Evolutionary conservation across 257 asterid genomes (phyloP).

Genomic region (Apocynum venetum): DNA sequence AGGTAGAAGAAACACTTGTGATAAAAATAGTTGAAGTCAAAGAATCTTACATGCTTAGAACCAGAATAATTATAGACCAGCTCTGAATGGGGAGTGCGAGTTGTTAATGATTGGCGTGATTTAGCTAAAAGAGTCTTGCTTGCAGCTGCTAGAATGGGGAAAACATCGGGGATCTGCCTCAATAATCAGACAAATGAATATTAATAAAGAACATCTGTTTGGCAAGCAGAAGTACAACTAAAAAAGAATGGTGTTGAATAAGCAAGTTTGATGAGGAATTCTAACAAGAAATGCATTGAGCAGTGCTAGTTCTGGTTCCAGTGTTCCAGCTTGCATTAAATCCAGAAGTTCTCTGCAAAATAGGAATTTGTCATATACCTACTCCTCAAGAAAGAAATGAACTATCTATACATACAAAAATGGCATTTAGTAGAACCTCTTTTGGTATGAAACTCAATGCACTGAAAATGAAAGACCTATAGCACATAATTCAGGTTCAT

Average conservation of each 20-base stretch:
- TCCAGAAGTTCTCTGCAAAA: slow-evolving; percentile 65
- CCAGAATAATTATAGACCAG: slow-evolving; percentile 92
- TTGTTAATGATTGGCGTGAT: slow-evolving; percentile 63
- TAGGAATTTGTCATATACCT: not conserved
- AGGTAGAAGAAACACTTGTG: not conserved
- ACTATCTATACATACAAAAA: not conserved
- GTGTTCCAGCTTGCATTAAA: slow-evolving; percentile 72
- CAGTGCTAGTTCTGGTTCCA: slow-evolving; percentile 83
- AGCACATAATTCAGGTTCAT: not conserved
- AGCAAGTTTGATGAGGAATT: slow-evolving; percentile 3
- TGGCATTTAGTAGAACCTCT: not conserved
- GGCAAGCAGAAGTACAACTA: not conserved
- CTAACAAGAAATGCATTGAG: slow-evolving; percentile 90
- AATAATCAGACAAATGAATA: slow-evolving; percentile 6
- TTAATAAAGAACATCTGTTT: not conserved
- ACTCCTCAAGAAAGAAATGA: not conserved
- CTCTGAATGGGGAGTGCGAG: slow-evolving; percentile 91
- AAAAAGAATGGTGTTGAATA: slow-evolving; percentile 2
- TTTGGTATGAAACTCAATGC: not conserved
- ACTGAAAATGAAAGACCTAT: not conserved
- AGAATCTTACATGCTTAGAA: slow-evolving; percentile 69
- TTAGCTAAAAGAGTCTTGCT: slow-evolving; percentile 65
- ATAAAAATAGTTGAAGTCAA: not conserved
- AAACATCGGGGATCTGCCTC: slow-evolving; percentile 73
- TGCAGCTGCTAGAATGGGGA: slow-evolving; percentile 91